Percentiles rank a stretch among this genome's conserved stretches.
Evolutionary conservation across 1,139 yeast genomes (phyloP).

Genomic region (Kluyveromyces sp.): DNA sequence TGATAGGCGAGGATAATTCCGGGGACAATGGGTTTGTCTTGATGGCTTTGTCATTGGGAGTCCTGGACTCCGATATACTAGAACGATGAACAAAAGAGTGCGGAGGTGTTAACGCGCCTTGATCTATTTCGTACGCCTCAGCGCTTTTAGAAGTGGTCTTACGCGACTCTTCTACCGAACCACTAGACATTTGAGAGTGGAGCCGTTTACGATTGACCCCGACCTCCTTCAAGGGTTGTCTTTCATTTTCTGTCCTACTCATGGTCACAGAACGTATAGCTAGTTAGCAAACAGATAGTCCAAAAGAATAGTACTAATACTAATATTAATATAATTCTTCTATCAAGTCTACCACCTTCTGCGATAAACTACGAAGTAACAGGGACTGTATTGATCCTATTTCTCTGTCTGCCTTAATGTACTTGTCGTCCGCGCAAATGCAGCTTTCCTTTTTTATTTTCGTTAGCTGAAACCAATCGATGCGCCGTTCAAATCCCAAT

Average conservation of each 20-base stretch:
- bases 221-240: constrained; percentile 6
- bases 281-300: not conserved
- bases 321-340: no score
- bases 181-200: not conserved
- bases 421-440: no score
- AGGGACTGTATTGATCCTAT: no score
- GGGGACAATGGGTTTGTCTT: constrained; percentile 35
- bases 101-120: constrained; percentile 10
- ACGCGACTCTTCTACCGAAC: no score
- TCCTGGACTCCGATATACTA: constrained; percentile 5
- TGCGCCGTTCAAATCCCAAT: no score
- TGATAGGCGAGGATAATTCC: constrained; percentile 40
- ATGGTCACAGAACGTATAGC: not conserved
- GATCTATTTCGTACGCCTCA: constrained; percentile 1
- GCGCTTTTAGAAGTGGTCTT: not conserved
- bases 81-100: constrained; percentile 6
- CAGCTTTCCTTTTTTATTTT: no score
- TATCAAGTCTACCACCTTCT: no score
- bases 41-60: constrained; percentile 6
- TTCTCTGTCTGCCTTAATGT: no score
- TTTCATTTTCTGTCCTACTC: not conserved
- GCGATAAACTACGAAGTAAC: no score
- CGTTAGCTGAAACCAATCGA: no score
- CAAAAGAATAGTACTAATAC: no score
- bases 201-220: constrained; percentile 2